Evolutionary conservation across 78 protist species (phyloP).

Genomic region (Polysphondylium violaceum): DNA sequence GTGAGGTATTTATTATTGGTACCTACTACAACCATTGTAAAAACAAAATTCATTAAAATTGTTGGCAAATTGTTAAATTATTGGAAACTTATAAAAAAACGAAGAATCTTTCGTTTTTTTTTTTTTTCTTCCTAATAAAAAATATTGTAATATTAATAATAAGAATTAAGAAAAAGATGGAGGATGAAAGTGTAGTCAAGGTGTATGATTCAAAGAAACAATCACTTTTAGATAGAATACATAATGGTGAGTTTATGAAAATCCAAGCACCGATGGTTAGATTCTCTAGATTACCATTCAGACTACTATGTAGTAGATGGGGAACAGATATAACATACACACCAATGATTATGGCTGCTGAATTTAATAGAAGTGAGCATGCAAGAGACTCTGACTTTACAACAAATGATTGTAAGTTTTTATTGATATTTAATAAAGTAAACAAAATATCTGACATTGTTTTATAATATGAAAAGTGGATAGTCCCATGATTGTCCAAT

Average conservation of each 20-base stretch:
- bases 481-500: conserved; percentile 87
- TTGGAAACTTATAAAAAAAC: too few relatives aligned
- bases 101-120: too few relatives aligned
- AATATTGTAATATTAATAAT: neutral
- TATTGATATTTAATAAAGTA: neutral
- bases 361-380: conserved; percentile 32
- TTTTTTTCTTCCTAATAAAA: too few relatives aligned
- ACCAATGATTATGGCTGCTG: conserved; percentile 87
- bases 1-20: too few relatives aligned
- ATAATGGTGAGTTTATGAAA: conserved; percentile 68
- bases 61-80: too few relatives aligned
- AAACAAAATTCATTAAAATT: too few relatives aligned
- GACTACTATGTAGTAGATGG: conserved; percentile 45
- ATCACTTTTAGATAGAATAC: conserved; percentile 36
- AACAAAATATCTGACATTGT: neutral
- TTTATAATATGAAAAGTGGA: conserved; percentile 37
- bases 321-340: conserved; percentile 85
- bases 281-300: conserved; percentile 75
- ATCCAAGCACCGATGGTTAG: conserved; percentile 91
- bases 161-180: neutral
- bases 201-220: conserved; percentile 7
- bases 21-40: too few relatives aligned
- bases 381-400: conserved; percentile 84
- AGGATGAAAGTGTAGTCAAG: neutral
- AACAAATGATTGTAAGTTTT: conserved; percentile 18